Percentiles rank a stretch among this genome's conserved stretches.
phyloP scores from a whole-genome alignment of 768 basidiomycete species.

The Pleurotus salmoneostramineus region DNA sequence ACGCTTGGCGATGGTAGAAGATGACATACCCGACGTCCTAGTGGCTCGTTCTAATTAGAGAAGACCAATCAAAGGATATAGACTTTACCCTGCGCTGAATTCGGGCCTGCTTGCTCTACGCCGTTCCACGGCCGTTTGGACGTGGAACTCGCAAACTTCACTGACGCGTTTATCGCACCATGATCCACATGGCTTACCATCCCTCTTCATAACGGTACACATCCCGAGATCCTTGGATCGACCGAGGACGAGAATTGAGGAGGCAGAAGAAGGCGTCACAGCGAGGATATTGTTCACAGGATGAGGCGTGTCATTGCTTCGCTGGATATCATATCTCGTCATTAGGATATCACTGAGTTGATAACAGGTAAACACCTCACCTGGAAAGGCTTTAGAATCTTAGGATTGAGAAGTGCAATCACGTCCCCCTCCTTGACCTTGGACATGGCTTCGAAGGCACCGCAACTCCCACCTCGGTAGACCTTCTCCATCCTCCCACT shows the following conservation, averaged over 20 bases:
- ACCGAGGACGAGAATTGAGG: conserved; percentile 82
- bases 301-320: conserved; percentile 57
- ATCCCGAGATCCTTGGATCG: conserved; percentile 83
- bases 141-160: conserved; percentile 90
- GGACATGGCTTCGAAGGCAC: conserved; percentile 86
- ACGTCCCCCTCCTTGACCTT: conserved; percentile 89
- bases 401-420: conserved; percentile 84
- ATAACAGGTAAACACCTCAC: conserved; percentile 32
- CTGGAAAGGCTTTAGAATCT: conserved; percentile 81
- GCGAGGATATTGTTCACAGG: conserved; percentile 81
- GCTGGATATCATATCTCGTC: conserved; percentile 21
- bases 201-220: conserved; percentile 73
- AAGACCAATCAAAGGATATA: too few relatives aligned
- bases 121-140: conserved; percentile 76
- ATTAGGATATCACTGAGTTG: background rate
- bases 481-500: conserved; percentile 46
- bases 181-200: conserved; percentile 76
- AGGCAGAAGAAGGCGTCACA: conserved; percentile 78
- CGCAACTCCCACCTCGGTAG: conserved; percentile 87
- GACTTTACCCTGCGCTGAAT: conserved; percentile 69
- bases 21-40: conserved; percentile 78
- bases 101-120: conserved; percentile 78
- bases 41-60: too few relatives aligned
- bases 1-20: conserved; percentile 43
- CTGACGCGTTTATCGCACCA: conserved; percentile 91